Conservation (phyloP, 495 filamentous ascomycete species). For the Aspergillus steynii region DNA sequence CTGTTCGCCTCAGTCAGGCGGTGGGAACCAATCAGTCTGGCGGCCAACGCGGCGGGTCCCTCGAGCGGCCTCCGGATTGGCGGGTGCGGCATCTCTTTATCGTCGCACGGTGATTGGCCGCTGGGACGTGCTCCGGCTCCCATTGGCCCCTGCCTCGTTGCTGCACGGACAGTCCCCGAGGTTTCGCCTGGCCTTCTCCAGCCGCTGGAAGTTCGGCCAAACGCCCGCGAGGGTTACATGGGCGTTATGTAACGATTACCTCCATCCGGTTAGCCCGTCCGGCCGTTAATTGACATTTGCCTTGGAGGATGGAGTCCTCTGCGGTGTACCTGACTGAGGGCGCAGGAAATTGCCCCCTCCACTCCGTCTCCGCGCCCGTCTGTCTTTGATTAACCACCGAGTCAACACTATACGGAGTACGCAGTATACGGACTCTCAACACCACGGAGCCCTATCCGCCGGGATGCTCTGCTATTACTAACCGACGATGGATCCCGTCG, state of each 20-base stretch:
- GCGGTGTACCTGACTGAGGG: no score
- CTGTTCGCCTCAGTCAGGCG: no score
- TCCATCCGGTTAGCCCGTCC: background rate
- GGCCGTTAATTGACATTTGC: no score
- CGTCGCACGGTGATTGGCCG: conserved; percentile 17
- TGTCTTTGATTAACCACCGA: background rate
- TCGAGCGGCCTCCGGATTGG: conserved; percentile 19
- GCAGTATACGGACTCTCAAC: no score
- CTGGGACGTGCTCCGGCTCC: background rate
- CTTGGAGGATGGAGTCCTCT: no score
- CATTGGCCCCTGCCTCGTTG: conserved; percentile 17
- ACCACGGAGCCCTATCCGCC: no score
- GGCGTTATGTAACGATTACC: conserved; percentile 14
- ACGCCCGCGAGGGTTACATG: background rate
- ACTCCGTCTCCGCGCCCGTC: conserved; percentile 4
- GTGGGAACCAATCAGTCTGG: no score
- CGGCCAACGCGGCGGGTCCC: background rate
- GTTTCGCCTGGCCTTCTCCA: background rate
- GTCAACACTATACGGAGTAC: no score
- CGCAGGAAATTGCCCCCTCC: background rate
- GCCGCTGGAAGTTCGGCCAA: conserved; percentile 7
- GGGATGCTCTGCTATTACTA: no score
- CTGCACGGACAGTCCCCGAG: conserved; percentile 26
- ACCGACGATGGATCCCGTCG: no score
- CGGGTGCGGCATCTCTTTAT: conserved; percentile 18